phyloP scores from a whole-genome alignment of 73 alveolate species.

The Tetrahymena thermophila region DNA sequence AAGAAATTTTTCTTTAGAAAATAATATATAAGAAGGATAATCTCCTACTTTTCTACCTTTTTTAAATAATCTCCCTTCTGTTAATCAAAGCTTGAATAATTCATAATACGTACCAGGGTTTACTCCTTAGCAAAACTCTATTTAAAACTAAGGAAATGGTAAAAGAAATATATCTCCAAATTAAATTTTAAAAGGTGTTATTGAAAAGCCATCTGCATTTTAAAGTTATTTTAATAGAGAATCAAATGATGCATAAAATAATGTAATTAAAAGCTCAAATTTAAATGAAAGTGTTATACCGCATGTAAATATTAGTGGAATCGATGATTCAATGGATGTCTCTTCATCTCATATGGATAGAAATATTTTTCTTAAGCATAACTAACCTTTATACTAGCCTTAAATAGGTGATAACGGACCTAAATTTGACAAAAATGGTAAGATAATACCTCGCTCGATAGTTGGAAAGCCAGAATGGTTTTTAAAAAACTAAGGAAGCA shows the following conservation, averaged over 20 bases:
- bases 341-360: neutral
- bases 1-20: neutral
- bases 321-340: neutral
- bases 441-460: conserved; percentile 22
- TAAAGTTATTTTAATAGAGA: neutral
- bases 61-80: neutral
- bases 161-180: neutral
- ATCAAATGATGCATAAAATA: neutral
- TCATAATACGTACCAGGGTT: neutral
- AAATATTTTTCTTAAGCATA: neutral
- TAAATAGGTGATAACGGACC: conserved; percentile 15
- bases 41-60: neutral
- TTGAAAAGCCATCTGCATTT: neutral
- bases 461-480: conserved; percentile 32
- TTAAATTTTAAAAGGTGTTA: neutral
- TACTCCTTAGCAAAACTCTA: neutral
- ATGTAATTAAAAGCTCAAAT: neutral
- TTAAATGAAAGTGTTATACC: neutral
- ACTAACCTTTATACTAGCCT: neutral
- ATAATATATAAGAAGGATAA: neutral
- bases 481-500: neutral
- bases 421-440: conserved; percentile 13
- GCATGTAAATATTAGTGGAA: neutral
- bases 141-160: neutral
- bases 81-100: neutral